A percentile compares a stretch with the other conserved stretches of the same genome.
phyloP scores from a whole-genome alignment of 1,284 basidiomycete genomes.

The Marasmius tenuissimus region DNA sequence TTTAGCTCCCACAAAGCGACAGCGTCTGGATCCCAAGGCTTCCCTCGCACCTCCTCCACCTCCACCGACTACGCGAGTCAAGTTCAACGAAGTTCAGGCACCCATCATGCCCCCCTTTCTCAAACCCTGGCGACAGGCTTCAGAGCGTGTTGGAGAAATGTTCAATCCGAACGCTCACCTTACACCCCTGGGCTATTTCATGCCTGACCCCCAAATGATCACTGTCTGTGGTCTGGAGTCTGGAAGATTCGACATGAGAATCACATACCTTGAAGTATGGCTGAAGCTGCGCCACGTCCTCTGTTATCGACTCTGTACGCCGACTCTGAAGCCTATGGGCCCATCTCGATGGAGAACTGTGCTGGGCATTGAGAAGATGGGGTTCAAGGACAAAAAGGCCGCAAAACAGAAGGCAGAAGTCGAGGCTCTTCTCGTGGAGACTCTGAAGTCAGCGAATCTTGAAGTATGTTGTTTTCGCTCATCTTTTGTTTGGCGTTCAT shows the following conservation, averaged over 20 bases:
- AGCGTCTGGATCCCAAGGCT: background rate
- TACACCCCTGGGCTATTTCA: background rate
- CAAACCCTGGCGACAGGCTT: background rate
- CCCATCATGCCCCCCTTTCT: background rate
- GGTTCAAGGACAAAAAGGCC: background rate
- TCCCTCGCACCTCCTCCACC: too few species aligned
- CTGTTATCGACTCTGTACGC: background rate
- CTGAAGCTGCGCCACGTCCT: background rate
- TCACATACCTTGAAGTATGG: background rate
- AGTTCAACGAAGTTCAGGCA: too few species aligned
- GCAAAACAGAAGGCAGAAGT: background rate
- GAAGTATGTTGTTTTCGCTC: background rate
- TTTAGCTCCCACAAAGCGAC: background rate
- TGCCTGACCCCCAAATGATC: background rate
- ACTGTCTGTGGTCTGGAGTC: too few species aligned
- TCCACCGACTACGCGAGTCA: background rate
- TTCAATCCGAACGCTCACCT: background rate
- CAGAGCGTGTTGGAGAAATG: background rate
- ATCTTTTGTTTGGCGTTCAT: background rate
- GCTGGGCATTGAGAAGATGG: background rate
- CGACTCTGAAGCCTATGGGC: background rate
- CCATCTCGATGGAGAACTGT: background rate
- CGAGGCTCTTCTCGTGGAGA: too few species aligned
- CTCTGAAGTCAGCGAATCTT: too few species aligned
- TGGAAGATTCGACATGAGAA: background rate